Evolutionary conservation across 139 green algal species (phyloP).

Genomic region (Chlamydomonas applanata): DNA sequence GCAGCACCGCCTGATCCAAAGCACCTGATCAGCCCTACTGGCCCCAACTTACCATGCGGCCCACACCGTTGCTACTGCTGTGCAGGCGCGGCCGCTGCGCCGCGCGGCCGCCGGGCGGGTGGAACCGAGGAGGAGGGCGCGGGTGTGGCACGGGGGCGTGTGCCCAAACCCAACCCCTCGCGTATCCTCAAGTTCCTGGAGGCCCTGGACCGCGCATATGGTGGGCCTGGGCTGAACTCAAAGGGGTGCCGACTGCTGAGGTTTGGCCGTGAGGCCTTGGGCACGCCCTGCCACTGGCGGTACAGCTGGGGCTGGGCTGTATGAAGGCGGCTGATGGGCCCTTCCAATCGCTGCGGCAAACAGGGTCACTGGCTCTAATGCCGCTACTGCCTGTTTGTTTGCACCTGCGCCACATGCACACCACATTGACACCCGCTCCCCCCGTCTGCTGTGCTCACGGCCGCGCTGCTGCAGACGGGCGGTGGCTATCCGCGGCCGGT

Average conservation of each 20-base stretch:
- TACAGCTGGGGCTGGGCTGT: too few species aligned
- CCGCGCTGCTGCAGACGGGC: conserved; percentile 9
- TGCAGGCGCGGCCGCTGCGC: background rate
- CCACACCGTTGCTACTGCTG: too few species aligned
- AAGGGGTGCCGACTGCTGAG: too few species aligned
- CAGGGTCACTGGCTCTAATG: too few species aligned
- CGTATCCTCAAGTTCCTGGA: conserved; percentile 32
- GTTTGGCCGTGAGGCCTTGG: too few species aligned
- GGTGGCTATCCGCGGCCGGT: conserved; percentile 30
- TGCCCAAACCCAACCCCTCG: conserved; percentile 28
- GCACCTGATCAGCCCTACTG: too few species aligned
- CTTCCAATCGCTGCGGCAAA: too few species aligned
- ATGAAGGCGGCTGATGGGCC: background rate
- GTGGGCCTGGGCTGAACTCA: conserved; percentile 3
- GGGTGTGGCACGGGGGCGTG: background rate
- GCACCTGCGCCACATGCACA: background rate
- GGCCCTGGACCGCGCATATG: conserved; percentile 28
- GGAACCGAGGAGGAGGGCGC: background rate
- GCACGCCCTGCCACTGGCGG: too few species aligned
- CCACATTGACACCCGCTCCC: background rate
- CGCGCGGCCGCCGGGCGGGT: background rate
- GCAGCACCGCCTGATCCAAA: too few species aligned
- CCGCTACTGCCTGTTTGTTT: too few species aligned
- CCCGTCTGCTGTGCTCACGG: too few species aligned
- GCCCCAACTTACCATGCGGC: too few species aligned